Evolutionary conservation across 1,139 yeast species (phyloP).

Genomic region (Kodamaea fungicola): DNA sequence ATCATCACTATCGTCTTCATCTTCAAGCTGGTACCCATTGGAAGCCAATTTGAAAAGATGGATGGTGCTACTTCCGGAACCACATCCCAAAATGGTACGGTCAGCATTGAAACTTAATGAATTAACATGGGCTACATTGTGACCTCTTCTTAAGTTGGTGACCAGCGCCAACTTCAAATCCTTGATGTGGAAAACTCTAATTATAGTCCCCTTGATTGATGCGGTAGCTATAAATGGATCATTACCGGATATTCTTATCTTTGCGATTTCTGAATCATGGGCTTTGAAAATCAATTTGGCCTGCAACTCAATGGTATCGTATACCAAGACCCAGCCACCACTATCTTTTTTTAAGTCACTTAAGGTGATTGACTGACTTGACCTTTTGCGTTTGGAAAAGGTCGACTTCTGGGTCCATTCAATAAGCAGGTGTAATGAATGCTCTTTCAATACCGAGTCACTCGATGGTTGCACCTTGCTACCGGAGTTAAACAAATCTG

Average conservation of each 20-base stretch:
- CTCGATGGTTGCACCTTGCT: slow-evolving; percentile 17
- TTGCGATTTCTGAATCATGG: slow-evolving; percentile 51
- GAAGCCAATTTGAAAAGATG: slow-evolving; percentile 50
- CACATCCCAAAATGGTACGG: slow-evolving; percentile 55
- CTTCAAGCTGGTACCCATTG: slow-evolving; percentile 2
- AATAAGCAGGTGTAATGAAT: slow-evolving; percentile 13
- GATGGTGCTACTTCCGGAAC: slow-evolving; percentile 65
- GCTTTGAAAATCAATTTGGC: slow-evolving; percentile 60
- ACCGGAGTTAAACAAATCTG: slow-evolving; percentile 25
- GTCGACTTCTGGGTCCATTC: slow-evolving; percentile 21
- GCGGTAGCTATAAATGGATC: slow-evolving; percentile 63
- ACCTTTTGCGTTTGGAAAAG: slow-evolving; percentile 10
- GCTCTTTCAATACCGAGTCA: slow-evolving; percentile 13
- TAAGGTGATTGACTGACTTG: slow-evolving; percentile 15
- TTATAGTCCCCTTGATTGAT: slow-evolving; percentile 68
- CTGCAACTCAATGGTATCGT: slow-evolving; percentile 55
- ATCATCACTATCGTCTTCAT: slow-evolving; percentile 6
- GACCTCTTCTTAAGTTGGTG: slow-evolving; percentile 66
- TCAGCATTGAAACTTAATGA: slow-evolving; percentile 53
- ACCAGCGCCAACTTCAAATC: slow-evolving; percentile 28
- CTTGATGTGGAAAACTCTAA: slow-evolving; percentile 43
- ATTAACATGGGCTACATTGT: slow-evolving; percentile 55
- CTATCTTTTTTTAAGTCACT: slow-evolving; percentile 24
- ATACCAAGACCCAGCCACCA: slow-evolving; percentile 48
- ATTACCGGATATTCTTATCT: slow-evolving; percentile 47